Conservation (phyloP, 1,139 yeast genomes). For the Wickerhamiella infanticola region DNA sequence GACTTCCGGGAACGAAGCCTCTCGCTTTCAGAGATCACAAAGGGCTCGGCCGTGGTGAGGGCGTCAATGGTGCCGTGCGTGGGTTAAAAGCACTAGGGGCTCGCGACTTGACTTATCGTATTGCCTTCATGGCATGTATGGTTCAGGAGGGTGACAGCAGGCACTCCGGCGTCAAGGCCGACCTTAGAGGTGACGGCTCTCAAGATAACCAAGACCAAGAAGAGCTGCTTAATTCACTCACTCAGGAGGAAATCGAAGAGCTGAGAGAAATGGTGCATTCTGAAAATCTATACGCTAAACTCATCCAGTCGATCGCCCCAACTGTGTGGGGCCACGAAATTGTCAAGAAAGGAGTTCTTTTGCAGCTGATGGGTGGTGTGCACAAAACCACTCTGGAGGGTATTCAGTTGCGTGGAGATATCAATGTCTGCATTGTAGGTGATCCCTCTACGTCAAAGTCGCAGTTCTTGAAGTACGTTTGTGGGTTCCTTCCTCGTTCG, state of each 20-base stretch:
- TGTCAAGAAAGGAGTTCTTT: slow-evolving; percentile 76
- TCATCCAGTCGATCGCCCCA: slow-evolving; percentile 87
- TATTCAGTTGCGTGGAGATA: slow-evolving; percentile 90
- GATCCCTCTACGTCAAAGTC: slow-evolving; percentile 98
- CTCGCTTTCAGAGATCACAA: slow-evolving; percentile 58
- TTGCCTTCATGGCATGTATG: slow-evolving; percentile 86
- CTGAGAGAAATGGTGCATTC: slow-evolving; percentile 85
- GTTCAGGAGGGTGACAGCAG: slow-evolving; percentile 37
- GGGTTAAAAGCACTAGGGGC: slow-evolving; percentile 85
- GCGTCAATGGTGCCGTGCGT: slow-evolving; percentile 66
- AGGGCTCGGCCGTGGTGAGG: slow-evolving; percentile 48
- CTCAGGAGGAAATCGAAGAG: slow-evolving; percentile 71
- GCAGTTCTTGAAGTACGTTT: slow-evolving; percentile 86
- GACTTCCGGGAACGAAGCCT: slow-evolving; percentile 94
- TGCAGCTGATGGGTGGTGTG: slow-evolving; percentile 90
- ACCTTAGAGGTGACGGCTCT: slow-evolving; percentile 28
- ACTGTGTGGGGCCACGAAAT: slow-evolving; percentile 95
- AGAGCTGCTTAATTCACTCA: slow-evolving; percentile 59
- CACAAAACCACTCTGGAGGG: slow-evolving; percentile 93
- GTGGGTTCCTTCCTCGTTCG: slow-evolving; percentile 83
- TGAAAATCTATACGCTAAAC: slow-evolving; percentile 66
- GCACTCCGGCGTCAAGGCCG: slow-evolving; percentile 14
- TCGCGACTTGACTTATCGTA: slow-evolving; percentile 79
- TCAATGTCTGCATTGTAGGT: slow-evolving; percentile 91
- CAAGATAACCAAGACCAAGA: slow-evolving; percentile 43